Percentiles rank a stretch among this genome's conserved stretches.
phyloP scores from a whole-genome alignment of 129 eudicot species.

The Pulicaria dysenterica region DNA sequence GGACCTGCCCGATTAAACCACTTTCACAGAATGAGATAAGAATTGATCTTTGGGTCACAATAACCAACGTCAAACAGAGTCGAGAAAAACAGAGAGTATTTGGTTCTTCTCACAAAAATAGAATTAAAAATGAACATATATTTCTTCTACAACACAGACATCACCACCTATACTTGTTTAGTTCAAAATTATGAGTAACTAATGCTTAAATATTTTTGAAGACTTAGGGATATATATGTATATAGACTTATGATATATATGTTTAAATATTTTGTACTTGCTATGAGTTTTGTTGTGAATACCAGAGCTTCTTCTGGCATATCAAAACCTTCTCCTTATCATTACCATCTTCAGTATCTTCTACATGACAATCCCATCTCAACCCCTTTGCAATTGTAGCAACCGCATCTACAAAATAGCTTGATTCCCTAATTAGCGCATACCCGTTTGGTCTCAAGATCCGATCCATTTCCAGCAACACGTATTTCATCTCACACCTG shows the following conservation, averaged over 20 bases:
- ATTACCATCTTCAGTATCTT: conserved; percentile 63
- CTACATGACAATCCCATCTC: conserved; percentile 85
- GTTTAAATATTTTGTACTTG: too few relatives aligned
- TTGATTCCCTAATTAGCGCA: conserved; percentile 74
- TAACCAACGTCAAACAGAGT: conserved; percentile 22
- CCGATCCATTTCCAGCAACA: conserved; percentile 91
- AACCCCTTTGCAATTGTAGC: conserved; percentile 65
- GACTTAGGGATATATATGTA: conserved; percentile 20
- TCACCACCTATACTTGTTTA: conserved; percentile 24
- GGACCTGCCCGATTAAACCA: too few relatives aligned
- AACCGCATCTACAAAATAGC: conserved; percentile 63
- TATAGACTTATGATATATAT: conserved; percentile 19
- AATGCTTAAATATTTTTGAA: not conserved
- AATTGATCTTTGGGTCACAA: too few relatives aligned
- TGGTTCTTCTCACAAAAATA: conserved; percentile 27
- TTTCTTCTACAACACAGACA: conserved; percentile 36
- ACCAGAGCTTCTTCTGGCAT: conserved; percentile 96
- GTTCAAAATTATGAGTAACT: conserved; percentile 19
- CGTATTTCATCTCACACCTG: conserved; percentile 95
- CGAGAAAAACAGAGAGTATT: not conserved
- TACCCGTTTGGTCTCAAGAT: conserved; percentile 87
- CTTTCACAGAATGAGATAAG: too few relatives aligned
- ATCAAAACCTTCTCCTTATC: conserved; percentile 74
- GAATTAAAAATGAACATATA: conserved; percentile 25
- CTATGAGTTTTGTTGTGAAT: conserved; percentile 63